Conservation (phyloP, 2,329 filamentous ascomycete species). For the Trichoderma atrobrunneum region DNA sequence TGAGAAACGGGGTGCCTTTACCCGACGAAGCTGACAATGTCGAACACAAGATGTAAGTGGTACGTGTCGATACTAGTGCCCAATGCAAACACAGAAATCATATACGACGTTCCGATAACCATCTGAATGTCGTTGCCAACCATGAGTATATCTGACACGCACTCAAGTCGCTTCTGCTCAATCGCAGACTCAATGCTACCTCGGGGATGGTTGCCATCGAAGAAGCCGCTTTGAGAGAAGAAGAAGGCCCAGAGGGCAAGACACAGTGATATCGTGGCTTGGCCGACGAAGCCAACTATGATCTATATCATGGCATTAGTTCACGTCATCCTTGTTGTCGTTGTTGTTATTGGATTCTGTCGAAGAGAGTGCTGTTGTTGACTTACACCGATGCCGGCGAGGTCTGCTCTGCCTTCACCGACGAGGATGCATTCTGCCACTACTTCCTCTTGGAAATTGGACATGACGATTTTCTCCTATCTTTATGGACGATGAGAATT, state of each 20-base stretch:
- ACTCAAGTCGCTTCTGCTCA: slow-evolving; percentile 32
- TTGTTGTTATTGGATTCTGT: background rate
- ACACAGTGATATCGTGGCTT: slow-evolving; percentile 23
- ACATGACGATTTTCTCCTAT: background rate
- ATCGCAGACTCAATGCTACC: slow-evolving; percentile 29
- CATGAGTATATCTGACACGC: slow-evolving; percentile 35
- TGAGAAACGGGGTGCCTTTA: slow-evolving; percentile 15
- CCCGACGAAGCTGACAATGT: slow-evolving; percentile 35
- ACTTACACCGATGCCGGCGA: slow-evolving; percentile 34
- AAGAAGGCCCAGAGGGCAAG: slow-evolving; percentile 35
- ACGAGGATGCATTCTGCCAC: slow-evolving; percentile 25
- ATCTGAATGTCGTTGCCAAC: slow-evolving; percentile 35
- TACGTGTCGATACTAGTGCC: slow-evolving; percentile 30
- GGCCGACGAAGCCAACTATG: slow-evolving; percentile 33
- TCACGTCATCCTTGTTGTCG: background rate
- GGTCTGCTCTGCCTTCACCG: slow-evolving; percentile 30
- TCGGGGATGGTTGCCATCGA: slow-evolving; percentile 29
- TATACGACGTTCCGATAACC: slow-evolving; percentile 32
- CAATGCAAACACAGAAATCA: slow-evolving; percentile 30
- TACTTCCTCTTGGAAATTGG: background rate
- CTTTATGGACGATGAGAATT: background rate
- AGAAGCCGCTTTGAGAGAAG: slow-evolving; percentile 29
- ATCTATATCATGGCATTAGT: slow-evolving; percentile 23
- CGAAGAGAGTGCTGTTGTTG: background rate
- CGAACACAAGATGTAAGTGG: slow-evolving; percentile 34